Evolutionary conservation across 768 basidiomycete species (phyloP).

Genomic region (Suillus subluteus): DNA sequence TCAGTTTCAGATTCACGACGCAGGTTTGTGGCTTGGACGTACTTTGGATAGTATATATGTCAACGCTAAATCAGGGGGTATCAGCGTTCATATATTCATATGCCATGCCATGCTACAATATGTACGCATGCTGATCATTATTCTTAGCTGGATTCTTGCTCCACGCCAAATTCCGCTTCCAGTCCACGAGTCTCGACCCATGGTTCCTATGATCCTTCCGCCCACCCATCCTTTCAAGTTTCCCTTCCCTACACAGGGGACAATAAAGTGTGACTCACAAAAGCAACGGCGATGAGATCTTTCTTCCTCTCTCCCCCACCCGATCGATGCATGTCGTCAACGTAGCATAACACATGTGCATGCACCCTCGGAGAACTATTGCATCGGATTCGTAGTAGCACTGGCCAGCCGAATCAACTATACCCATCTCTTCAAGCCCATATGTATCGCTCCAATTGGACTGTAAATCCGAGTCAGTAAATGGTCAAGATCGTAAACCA

Average conservation of each 20-base stretch:
- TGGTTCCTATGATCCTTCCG: slow-evolving; percentile 36
- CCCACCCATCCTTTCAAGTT: neutral
- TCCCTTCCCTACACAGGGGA: too few species aligned
- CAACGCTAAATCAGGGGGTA: slow-evolving; percentile 11
- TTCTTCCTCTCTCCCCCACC: slow-evolving; percentile 17
- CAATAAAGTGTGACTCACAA: slow-evolving; percentile 22
- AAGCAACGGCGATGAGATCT: slow-evolving; percentile 32
- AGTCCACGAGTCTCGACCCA: slow-evolving; percentile 30
- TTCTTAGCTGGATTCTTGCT: slow-evolving; percentile 23
- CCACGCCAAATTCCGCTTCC: slow-evolving; percentile 21
- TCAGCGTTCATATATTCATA: slow-evolving; percentile 10
- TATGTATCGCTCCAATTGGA: too few species aligned
- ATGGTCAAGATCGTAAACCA: too few species aligned
- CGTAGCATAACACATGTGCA: too few species aligned
- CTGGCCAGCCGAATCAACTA: too few species aligned
- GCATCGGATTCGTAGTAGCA: too few species aligned
- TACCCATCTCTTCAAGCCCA: too few species aligned
- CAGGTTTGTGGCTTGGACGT: slow-evolving; percentile 8
- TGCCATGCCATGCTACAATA: neutral
- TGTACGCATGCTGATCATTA: slow-evolving; percentile 35
- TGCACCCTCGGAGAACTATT: too few species aligned
- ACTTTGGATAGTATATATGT: slow-evolving; percentile 39
- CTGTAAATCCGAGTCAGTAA: too few species aligned
- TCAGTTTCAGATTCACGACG: neutral
- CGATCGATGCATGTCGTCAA: neutral